Conservation (phyloP, 164 flowering plant genomes). For the Magnolia kwangsiensis region DNA sequence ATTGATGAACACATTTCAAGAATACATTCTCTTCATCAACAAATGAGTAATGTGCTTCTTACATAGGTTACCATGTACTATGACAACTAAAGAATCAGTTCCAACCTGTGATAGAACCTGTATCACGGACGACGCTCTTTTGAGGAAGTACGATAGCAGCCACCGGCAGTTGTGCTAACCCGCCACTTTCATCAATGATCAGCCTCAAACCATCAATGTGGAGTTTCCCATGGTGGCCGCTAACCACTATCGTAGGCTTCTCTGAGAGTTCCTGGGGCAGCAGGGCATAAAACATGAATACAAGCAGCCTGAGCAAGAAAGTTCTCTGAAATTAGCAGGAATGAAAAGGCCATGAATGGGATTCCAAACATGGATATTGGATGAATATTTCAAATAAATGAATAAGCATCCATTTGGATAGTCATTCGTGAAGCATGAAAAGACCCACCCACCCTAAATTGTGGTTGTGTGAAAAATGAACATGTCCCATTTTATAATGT, state of each 20-base stretch:
- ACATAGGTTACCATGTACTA: too few species aligned
- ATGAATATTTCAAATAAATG: too few species aligned
- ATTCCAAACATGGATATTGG: too few species aligned
- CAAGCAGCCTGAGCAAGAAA: background rate
- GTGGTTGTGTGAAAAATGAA: too few species aligned
- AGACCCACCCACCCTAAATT: too few species aligned
- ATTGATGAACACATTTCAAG: too few species aligned
- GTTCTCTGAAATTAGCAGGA: background rate
- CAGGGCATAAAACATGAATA: background rate
- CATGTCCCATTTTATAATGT: too few species aligned
- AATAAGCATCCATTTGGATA: too few species aligned
- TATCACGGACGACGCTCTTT: constrained; percentile 62
- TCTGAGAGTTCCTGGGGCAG: constrained; percentile 49
- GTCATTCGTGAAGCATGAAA: too few species aligned
- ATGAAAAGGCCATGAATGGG: background rate
- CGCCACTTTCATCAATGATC: constrained; percentile 87
- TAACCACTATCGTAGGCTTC: constrained; percentile 64
- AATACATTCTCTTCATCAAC: too few species aligned
- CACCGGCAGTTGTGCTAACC: constrained; percentile 53
- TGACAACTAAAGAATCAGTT: too few species aligned
- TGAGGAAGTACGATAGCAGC: constrained; percentile 86
- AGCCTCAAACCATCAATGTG: constrained; percentile 75
- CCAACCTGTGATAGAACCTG: constrained; percentile 26
- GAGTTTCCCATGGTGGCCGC: constrained; percentile 93
- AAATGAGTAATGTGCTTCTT: too few species aligned